Evolutionary conservation across 148 eudicot genomes (phyloP), one percentile per base, ranked within the genome.

Genomic region (Rhododendron mucronatum): DNA sequence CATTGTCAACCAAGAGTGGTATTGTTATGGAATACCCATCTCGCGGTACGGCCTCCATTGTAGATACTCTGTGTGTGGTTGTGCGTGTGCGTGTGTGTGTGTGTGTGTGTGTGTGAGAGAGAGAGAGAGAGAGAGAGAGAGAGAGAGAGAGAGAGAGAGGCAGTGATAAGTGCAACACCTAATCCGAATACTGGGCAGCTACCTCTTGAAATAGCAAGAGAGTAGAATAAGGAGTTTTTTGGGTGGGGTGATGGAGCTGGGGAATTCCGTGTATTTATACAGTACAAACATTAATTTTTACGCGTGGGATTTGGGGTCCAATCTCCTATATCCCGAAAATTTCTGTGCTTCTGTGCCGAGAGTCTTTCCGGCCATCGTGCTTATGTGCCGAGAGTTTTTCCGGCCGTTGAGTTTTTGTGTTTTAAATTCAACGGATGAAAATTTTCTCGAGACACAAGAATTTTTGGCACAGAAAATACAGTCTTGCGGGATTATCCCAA

Each of bases 1-100:
- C 23, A 21, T 55, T 61, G 84, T n/a, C 75, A 61, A 48, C 7
- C 82, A 86, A 59, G 26, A 86, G 82, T 10, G 88, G 88, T 47
- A 86, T 53, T 11, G 69, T 53, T 71, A 81, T 44, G 18, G 84
- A 67, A 33, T 33, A n/a, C 63, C 80, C 80, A 47, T 47, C 84
- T 26, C 67, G 18, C 18, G 69, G 53, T 57, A 20, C 75, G 2
- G 47, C 76, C 76, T 76, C 88, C 88, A 86, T 86, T 82, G 59
- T 14, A 18, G 82, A 82, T 16, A 18, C 21, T 55, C 7, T 55
- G 6, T 16, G 0, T 55, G 21, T 55, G 5, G n/a, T n/a, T n/a
- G n/a, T 53, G 18, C 16, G 59, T 4, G 59, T 15, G 20, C 2
- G 53, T 11, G 55, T 1, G 55, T 1, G 55, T 0, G 69, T 39